Evolutionary conservation across 345 rosid genomes (phyloP).

Genomic region (Euphorbia tirucalli): DNA sequence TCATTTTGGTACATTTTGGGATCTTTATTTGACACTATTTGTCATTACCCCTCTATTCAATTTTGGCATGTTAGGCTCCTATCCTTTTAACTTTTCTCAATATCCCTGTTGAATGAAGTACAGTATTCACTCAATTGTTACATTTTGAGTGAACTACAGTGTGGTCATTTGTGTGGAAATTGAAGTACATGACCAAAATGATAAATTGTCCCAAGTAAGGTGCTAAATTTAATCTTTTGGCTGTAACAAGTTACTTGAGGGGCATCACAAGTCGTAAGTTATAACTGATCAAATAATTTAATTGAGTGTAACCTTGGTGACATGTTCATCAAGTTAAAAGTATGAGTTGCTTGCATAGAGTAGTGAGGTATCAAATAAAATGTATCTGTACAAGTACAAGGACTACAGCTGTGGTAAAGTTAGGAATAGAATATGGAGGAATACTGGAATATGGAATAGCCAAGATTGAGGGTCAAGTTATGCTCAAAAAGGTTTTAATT

Average conservation of each 20-base stretch:
- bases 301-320: neutral
- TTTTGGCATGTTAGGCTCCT: no score
- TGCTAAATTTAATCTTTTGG: neutral
- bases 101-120: neutral
- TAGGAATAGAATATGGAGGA: conserved; percentile 7
- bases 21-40: neutral
- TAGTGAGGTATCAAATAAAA: neutral
- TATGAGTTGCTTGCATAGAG: neutral
- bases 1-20: neutral
- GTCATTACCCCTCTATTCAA: neutral
- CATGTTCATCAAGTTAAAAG: no score
- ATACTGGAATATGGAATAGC: conserved; percentile 1
- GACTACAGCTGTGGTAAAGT: neutral
- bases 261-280: neutral
- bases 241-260: neutral
- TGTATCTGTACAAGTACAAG: neutral
- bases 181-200: neutral
- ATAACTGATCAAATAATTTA: neutral
- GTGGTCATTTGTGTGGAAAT: no score
- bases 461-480: conserved; percentile 11
- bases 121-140: neutral
- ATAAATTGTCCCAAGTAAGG: neutral
- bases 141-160: neutral
- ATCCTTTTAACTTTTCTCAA: no score
- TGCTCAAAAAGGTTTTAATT: neutral